Evolutionary conservation across 306 rosid genomes (phyloP).

Genomic region (Arachis hypogaea): DNA sequence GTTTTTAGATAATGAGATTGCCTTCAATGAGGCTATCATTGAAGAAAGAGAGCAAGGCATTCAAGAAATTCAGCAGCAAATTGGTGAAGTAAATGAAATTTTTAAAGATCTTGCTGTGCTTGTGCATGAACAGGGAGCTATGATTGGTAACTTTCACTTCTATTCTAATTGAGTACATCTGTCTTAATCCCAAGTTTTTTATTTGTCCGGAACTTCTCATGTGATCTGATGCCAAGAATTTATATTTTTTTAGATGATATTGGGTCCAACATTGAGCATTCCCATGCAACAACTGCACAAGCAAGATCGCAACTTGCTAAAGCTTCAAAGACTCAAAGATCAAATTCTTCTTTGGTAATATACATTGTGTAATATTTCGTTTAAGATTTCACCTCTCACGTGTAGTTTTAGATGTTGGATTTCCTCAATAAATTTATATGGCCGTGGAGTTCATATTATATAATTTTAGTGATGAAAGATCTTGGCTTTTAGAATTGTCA

Average conservation of each 20-base stretch:
- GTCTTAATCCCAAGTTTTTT: conserved; percentile 3
- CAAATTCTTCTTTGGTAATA: conserved; percentile 90
- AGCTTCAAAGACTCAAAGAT: conserved; percentile 87
- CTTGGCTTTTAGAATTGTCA: background rate
- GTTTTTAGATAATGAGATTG: conserved; percentile 84
- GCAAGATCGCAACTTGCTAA: conserved; percentile 76
- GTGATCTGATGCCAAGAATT: conserved; percentile 38
- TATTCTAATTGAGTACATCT: background rate
- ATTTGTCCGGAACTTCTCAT: conserved; percentile 22
- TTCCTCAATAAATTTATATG: background rate
- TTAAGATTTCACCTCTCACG: background rate
- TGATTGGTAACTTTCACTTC: conserved; percentile 62
- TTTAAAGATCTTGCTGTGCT: conserved; percentile 94
- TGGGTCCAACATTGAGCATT: conserved; percentile 75
- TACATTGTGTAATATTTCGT: background rate
- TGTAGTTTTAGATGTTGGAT: background rate
- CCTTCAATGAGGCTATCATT: conserved; percentile 92
- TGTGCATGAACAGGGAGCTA: conserved; percentile 93
- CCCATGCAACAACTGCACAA: conserved; percentile 81
- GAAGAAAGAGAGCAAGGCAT: conserved; percentile 99
- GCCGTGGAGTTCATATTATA: conserved; percentile 2
- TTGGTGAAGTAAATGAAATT: conserved; percentile 95
- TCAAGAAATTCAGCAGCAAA: conserved; percentile 94
- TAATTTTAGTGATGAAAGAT: conserved; percentile 12
- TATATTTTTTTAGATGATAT: conserved; percentile 68